Conservation (phyloP, 129 eudicot species). For the Pittosporum tobira region DNA sequence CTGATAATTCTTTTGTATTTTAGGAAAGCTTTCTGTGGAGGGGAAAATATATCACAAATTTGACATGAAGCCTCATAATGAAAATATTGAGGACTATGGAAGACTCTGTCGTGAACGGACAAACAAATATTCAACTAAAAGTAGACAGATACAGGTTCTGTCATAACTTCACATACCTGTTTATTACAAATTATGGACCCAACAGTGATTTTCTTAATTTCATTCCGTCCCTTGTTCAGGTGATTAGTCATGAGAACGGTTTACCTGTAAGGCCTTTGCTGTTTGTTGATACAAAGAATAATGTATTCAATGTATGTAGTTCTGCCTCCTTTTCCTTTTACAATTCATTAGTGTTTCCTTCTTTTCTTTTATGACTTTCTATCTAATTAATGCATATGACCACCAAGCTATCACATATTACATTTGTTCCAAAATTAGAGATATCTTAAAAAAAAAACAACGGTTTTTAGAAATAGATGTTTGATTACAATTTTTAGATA, state of each 20-base stretch:
- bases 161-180: neutral
- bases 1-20: constrained; percentile 2
- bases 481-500: too few species aligned
- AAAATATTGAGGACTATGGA: constrained; percentile 59
- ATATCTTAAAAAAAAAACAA: too few species aligned
- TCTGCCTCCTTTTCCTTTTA: constrained; percentile 1
- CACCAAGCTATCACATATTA: too few species aligned
- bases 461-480: too few species aligned
- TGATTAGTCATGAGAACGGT: constrained; percentile 70
- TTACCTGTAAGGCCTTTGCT: constrained; percentile 74
- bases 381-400: neutral
- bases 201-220: neutral
- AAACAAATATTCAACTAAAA: constrained; percentile 52
- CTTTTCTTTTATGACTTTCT: neutral
- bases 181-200: neutral
- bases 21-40: constrained; percentile 67
- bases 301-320: constrained; percentile 27
- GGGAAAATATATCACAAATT: constrained; percentile 74
- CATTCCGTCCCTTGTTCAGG: constrained; percentile 27
- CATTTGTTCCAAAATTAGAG: too few species aligned
- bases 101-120: constrained; percentile 80
- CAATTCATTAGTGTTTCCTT: neutral
- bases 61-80: constrained; percentile 90
- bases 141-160: constrained; percentile 65
- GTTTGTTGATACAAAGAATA: too few species aligned